phyloP scores from a whole-genome alignment of 495 filamentous ascomycete species.

The Xanthoparmelia taractica region DNA sequence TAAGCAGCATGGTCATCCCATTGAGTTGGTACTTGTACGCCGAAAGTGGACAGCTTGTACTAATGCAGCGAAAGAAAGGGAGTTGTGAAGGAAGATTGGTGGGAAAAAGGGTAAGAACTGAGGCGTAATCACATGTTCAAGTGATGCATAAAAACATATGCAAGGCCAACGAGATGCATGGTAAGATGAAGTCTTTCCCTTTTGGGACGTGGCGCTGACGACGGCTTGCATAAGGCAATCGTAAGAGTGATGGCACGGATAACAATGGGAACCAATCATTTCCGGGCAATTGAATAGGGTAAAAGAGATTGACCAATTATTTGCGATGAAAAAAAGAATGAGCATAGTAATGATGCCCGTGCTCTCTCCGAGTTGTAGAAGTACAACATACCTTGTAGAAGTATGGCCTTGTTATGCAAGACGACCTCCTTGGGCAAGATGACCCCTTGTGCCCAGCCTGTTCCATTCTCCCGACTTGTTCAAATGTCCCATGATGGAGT shows the following conservation, averaged over 20 bases:
- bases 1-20: not conserved
- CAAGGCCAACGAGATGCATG: slow-evolving; percentile 2
- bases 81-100: not conserved
- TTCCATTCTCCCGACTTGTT: too few species aligned
- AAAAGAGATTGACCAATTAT: too few species aligned
- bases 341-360: not conserved
- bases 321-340: too few species aligned
- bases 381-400: not conserved
- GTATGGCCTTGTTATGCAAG: too few species aligned
- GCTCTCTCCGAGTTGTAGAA: not conserved
- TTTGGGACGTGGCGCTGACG: not conserved
- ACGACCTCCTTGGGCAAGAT: too few species aligned
- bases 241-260: too few species aligned
- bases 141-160: not conserved
- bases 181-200: not conserved
- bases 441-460: too few species aligned
- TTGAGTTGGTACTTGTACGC: not conserved
- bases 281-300: too few species aligned
- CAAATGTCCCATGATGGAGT: not conserved
- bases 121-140: not conserved
- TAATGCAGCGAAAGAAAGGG: not conserved
- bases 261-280: not conserved
- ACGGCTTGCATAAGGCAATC: not conserved
- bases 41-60: not conserved
- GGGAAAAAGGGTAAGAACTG: not conserved